phyloP scores from a whole-genome alignment of 495 filamentous ascomycete species.

The Aspergillus egyptiacus region DNA sequence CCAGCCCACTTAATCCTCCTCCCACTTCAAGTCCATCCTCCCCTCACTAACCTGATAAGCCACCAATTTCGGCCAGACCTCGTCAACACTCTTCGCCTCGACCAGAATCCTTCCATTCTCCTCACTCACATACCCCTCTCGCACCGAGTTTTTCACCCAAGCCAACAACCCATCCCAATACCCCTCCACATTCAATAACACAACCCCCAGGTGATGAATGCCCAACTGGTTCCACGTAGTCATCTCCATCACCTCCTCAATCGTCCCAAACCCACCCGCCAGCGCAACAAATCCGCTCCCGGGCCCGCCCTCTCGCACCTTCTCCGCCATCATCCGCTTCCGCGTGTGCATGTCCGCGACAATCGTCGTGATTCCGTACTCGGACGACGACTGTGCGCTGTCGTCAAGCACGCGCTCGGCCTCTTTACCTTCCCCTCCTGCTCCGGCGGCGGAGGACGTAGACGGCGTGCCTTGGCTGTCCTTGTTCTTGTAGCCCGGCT shows the following conservation, averaged over 20 bases:
- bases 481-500: conserved; percentile 51
- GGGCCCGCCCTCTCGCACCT: conserved; percentile 72
- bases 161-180: conserved; percentile 82
- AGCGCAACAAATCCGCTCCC: conserved; percentile 88
- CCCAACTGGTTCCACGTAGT: conserved; percentile 97
- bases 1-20: conserved; percentile 44
- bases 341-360: conserved; percentile 94
- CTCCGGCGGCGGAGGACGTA: background rate
- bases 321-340: conserved; percentile 84
- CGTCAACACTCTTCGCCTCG: conserved; percentile 64
- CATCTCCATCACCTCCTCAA: conserved; percentile 96
- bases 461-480: conserved; percentile 17
- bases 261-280: conserved; percentile 85
- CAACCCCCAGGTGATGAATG: conserved; percentile 77
- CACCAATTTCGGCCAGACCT: conserved; percentile 61
- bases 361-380: conserved; percentile 79
- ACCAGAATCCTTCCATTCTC: conserved; percentile 68
- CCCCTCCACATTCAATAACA: conserved; percentile 78
- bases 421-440: conserved; percentile 28
- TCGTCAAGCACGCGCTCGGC: conserved; percentile 32
- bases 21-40: conserved; percentile 78
- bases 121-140: conserved; percentile 65
- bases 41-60: conserved; percentile 70
- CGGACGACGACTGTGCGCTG: conserved; percentile 28
- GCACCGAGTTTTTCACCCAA: conserved; percentile 77